Evolutionary conservation across 176 grass and related monocot species (phyloP), one percentile per base, ranked within the genome.

Genomic region (Cenchrus purpureus): DNA sequence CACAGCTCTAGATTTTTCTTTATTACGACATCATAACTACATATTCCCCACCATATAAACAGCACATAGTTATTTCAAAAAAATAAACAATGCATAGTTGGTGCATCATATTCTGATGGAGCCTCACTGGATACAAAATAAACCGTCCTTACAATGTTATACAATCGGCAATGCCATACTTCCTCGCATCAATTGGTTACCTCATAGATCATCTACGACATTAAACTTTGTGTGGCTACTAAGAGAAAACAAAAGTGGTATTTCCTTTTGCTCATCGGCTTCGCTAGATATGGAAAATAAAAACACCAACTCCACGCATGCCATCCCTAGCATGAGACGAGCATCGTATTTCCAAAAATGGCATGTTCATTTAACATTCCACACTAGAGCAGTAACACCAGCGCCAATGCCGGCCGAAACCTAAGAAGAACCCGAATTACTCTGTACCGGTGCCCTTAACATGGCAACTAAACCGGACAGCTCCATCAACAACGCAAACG

Each of bases 171-270:
- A 28, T 78, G 53, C 5, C 15, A n/a, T 49, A 40, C 15, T 62
- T 65, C 17, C 32, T 82, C 43, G 65, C 79, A 65, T 65, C 77
- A 73, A 82, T 49, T 42, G 64, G 58, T 75, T 51, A 42, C 9
- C 68, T 59, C 48, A 76, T 43, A 55, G 42, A 69, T 37, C 16
- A 54, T 19, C 2, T 65, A 65, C 56, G 78, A 48, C 6, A 57
- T 57, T 71, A 4, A 28, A 77, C 45, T 11, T 56, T 0, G 1
- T 1, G 0, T 4, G 2, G 64, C 62, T 71, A 65, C 56, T 60
- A 43, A 12, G 44, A 74, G 48, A 58, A 86, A 43, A 82, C 7
- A n/a, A 55, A 86, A 63, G 57, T 8, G 12, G 8, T 8, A 50
- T 56, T 72, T 71, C 50, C 10, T 51, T 37, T 28, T 6, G 25